phyloP scores from a whole-genome alignment of 1,139 yeast species.

The Nakaseomyces bracarensis region DNA sequence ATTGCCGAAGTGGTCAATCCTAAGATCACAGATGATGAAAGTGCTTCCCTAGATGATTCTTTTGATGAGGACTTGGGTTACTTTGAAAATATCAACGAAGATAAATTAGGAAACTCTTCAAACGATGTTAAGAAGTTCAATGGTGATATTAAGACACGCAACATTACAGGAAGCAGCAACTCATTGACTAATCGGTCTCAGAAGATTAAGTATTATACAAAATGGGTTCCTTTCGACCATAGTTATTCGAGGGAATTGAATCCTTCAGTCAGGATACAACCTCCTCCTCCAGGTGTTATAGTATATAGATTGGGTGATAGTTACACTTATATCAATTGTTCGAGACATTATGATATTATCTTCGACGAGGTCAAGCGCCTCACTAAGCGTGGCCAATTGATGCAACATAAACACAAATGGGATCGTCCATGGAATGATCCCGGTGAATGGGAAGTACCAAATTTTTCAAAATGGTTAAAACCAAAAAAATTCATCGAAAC shows the following conservation, averaged over 20 bases:
- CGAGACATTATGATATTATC: slow-evolving; percentile 62
- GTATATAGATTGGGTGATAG: slow-evolving; percentile 80
- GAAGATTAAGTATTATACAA: slow-evolving; percentile 45
- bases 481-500: slow-evolving; percentile 24
- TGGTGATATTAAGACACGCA: slow-evolving; percentile 5
- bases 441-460: slow-evolving; percentile 38
- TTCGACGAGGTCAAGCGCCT: slow-evolving; percentile 54
- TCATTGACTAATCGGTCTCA: slow-evolving; percentile 6
- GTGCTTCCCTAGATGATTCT: slow-evolving; percentile 11
- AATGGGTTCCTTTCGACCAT: slow-evolving; percentile 73
- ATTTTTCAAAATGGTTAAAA: slow-evolving; percentile 15
- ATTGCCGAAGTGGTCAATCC: slow-evolving; percentile 66
- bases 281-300: slow-evolving; percentile 87
- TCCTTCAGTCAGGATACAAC: slow-evolving; percentile 46
- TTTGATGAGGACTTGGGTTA: not conserved
- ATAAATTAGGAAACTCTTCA: slow-evolving; percentile 7
- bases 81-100: slow-evolving; percentile 5
- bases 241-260: slow-evolving; percentile 42
- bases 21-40: slow-evolving; percentile 27
- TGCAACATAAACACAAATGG: slow-evolving; percentile 42
- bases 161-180: not conserved
- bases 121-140: slow-evolving; percentile 5
- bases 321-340: slow-evolving; percentile 73
- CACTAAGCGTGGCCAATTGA: slow-evolving; percentile 56
- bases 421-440: slow-evolving; percentile 92